Evolutionary conservation across 768 basidiomycete species (phyloP).

Genomic region (Neoboletus subvelutipes): DNA sequence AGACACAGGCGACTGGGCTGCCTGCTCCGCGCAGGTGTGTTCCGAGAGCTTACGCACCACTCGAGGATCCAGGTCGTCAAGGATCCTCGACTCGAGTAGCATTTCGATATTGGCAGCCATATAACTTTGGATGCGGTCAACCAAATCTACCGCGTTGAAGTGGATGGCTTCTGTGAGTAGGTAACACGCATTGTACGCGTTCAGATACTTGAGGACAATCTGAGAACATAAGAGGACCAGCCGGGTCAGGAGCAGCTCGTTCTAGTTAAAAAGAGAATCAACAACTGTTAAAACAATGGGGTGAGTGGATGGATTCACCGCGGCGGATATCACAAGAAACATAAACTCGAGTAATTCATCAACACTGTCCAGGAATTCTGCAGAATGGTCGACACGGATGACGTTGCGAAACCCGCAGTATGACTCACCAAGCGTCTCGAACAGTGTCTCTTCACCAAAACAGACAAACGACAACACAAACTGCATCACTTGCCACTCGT

Average conservation of each 20-base stretch:
- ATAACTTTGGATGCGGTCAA: conserved; percentile 72
- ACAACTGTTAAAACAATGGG: too few species aligned
- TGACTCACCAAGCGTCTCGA: conserved; percentile 63
- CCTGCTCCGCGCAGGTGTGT: conserved; percentile 59
- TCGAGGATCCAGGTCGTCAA: conserved; percentile 69
- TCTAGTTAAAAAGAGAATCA: conserved; percentile 43
- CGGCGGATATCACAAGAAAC: conserved; percentile 82
- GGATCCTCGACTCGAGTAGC: conserved; percentile 74
- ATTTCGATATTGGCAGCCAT: conserved; percentile 84
- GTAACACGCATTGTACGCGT: conserved; percentile 73
- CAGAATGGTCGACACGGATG: conserved; percentile 3
- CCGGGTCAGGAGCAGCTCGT: conserved; percentile 85
- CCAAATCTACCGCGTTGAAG: conserved; percentile 68
- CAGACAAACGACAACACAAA: conserved; percentile 78
- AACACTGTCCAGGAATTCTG: conserved; percentile 60
- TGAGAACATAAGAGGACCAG: conserved; percentile 81
- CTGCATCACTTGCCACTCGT: conserved; percentile 70
- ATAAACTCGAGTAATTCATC: conserved; percentile 85
- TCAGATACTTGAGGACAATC: conserved; percentile 65
- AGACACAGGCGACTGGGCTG: conserved; percentile 61
- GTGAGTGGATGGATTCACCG: conserved; percentile 47
- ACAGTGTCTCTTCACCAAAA: conserved; percentile 70
- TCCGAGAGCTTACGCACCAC: conserved; percentile 66
- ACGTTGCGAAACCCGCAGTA: not conserved
- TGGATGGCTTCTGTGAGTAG: conserved; percentile 81